These are phyloP conservation scores for Entomortierella beljakovae DNA, from an alignment of 192 early-diverging fungal genomes.

Conservation along the genomic window DNA sequence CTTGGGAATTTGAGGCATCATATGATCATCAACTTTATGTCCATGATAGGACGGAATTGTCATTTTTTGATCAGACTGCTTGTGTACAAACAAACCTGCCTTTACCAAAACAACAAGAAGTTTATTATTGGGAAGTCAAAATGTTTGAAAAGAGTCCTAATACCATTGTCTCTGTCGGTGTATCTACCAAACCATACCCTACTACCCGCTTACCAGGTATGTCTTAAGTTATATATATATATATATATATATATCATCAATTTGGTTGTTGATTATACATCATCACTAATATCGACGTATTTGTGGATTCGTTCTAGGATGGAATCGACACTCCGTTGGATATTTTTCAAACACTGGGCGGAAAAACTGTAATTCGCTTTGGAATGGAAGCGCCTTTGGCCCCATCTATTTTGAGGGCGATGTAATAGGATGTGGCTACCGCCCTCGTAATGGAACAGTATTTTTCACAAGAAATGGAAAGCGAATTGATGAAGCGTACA, in stretches of 20 bases:
- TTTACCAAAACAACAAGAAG: constrained; percentile 80
- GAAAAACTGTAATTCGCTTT: constrained; percentile 76
- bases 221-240: too few species aligned
- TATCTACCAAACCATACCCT: constrained; percentile 81
- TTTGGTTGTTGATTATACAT: too few species aligned
- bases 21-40: constrained; percentile 71
- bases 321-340: constrained; percentile 81
- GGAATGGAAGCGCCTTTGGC: constrained; percentile 71
- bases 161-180: constrained; percentile 77
- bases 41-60: constrained; percentile 77
- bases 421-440: constrained; percentile 83
- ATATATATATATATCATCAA: too few species aligned
- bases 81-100: constrained; percentile 86
- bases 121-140: constrained; percentile 89
- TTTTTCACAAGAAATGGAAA: constrained; percentile 85
- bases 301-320: constrained; percentile 63
- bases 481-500: constrained; percentile 73
- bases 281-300: too few species aligned
- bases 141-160: constrained; percentile 78
- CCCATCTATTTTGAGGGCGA: constrained; percentile 77
- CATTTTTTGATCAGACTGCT: constrained; percentile 77
- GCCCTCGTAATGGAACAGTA: constrained; percentile 76
- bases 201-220: constrained; percentile 73
- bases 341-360: constrained; percentile 76
- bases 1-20: constrained; percentile 85